A percentile compares a stretch with the other conserved stretches of the same genome.
Evolutionary conservation across 129 eudicot species (phyloP).

Genomic region (Artemisia argyi): DNA sequence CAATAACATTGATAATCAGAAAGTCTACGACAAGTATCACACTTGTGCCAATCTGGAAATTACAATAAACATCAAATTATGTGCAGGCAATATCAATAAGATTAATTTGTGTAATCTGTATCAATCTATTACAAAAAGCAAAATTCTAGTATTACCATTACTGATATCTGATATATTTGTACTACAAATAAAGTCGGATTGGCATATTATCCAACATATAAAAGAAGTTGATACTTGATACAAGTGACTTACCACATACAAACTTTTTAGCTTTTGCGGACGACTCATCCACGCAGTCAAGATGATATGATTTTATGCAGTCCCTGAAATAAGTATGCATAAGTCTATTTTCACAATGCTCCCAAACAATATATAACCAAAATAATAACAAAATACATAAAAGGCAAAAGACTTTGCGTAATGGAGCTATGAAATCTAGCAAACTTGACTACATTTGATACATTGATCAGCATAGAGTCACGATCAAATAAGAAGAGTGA

Average conservation of each 20-base stretch:
- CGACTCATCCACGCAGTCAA: slow-evolving; percentile 51
- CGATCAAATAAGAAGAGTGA: no score
- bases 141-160: not conserved
- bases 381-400: not conserved
- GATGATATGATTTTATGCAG: slow-evolving; percentile 81
- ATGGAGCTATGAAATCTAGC: not conserved
- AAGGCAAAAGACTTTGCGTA: not conserved
- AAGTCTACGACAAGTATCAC: slow-evolving; percentile 40
- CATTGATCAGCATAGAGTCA: not conserved
- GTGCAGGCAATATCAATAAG: no score
- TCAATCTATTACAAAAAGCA: no score
- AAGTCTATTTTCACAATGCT: slow-evolving; percentile 5
- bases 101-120: no score
- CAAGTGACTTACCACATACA: slow-evolving; percentile 67
- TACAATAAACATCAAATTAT: not conserved
- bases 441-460: not conserved
- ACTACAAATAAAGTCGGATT: not conserved
- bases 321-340: slow-evolving; percentile 44
- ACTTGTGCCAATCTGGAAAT: slow-evolving; percentile 32
- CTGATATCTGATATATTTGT: slow-evolving; percentile 5
- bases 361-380: not conserved
- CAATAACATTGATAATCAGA: slow-evolving; percentile 51
- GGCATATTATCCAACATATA: not conserved
- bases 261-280: slow-evolving; percentile 45
- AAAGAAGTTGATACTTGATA: slow-evolving; percentile 31